Percentiles rank a stretch among this genome's conserved stretches.
phyloP scores from a whole-genome alignment of 2,329 filamentous ascomycete genomes.

The Xylariaceae sp. region DNA sequence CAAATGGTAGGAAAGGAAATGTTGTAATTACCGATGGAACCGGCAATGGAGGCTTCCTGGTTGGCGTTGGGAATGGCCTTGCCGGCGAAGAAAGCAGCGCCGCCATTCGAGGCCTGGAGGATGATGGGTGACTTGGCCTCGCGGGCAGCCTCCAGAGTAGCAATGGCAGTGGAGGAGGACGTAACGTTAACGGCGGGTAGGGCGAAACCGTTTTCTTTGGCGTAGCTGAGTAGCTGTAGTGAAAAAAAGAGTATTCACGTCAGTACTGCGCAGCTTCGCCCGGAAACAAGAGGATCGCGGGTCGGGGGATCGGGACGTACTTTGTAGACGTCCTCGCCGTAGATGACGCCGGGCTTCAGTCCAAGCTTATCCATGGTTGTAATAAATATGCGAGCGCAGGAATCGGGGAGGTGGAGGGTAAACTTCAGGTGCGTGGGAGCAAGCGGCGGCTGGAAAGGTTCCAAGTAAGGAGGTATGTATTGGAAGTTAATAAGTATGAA shows the following conservation, averaged over 20 bases:
- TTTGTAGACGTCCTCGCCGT: constrained; percentile 30
- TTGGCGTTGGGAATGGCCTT: constrained; percentile 78
- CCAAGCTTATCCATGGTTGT: constrained; percentile 21
- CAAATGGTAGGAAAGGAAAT: background rate
- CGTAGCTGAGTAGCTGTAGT: constrained; percentile 21
- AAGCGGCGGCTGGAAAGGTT: background rate
- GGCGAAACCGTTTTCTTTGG: constrained; percentile 70
- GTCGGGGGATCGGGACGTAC: constrained; percentile 2
- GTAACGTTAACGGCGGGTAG: constrained; percentile 93
- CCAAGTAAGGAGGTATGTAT: too few relatives aligned
- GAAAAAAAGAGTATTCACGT: background rate
- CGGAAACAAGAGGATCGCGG: background rate
- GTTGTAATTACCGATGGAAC: constrained; percentile 53
- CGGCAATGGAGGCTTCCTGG: constrained; percentile 85
- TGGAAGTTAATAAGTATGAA: too few relatives aligned
- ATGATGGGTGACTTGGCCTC: constrained; percentile 89
- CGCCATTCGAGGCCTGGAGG: constrained; percentile 90
- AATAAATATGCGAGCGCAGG: constrained; percentile 2
- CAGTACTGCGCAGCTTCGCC: background rate
- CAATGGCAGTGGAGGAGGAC: constrained; percentile 81
- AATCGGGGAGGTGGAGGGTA: background rate
- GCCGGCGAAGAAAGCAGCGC: constrained; percentile 87
- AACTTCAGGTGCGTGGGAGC: constrained; percentile 2
- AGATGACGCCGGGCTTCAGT: constrained; percentile 30
- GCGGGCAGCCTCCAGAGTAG: constrained; percentile 88